Base-by-base conservation (phyloP, 257 asterid genomes). In the Striga asiatica region DNA sequence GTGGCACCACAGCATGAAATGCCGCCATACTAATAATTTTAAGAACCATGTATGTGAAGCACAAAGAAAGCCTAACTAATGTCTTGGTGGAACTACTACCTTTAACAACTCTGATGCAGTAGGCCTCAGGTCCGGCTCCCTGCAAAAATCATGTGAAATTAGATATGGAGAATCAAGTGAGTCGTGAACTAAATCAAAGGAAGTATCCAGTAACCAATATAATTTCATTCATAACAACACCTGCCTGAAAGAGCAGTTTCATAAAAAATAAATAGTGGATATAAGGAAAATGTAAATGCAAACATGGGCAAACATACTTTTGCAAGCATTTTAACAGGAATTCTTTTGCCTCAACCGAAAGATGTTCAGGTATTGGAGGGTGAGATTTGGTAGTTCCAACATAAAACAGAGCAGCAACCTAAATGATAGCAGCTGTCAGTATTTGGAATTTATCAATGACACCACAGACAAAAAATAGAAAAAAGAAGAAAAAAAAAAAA, bases 281-380 rank as follows among this genome's bases (percentile, higher is more conserved):
- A 50, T 42, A 14, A 37, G 34, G 60, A 27, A 19, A 18, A 27
- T 32, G 28, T 42, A 39, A 10, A 60, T 7, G 37, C 37, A 66
- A 57, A 61, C n/a, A 65, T 9, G n/a, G n/a, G n/a, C 29, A 50
- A 60, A 65, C 93, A 41, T 83, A 92, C 99, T 92, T 81, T 43
- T 88, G 95, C 56, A 92, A 74, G 68, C 99, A 92, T 76, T 81
- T 85, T 56, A 92, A 74, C 42, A 92, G 70, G 69, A 92, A 92
- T 60, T 88, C 96, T 71, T 81, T 85, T 38, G 95, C 97, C 76
- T 76, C 95, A 19, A 66, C 67, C 37, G 99, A 92, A 55, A 92
- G 97, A 74, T 88, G 96, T 31, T 92, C 99, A 2, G 99, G 99
- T 62, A 92, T 88, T 21, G 99, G 99, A 20, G 97, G 99, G 78